Evolutionary conservation across 129 eudicot species (phyloP).

Genomic region (Flaveria trinervia): DNA sequence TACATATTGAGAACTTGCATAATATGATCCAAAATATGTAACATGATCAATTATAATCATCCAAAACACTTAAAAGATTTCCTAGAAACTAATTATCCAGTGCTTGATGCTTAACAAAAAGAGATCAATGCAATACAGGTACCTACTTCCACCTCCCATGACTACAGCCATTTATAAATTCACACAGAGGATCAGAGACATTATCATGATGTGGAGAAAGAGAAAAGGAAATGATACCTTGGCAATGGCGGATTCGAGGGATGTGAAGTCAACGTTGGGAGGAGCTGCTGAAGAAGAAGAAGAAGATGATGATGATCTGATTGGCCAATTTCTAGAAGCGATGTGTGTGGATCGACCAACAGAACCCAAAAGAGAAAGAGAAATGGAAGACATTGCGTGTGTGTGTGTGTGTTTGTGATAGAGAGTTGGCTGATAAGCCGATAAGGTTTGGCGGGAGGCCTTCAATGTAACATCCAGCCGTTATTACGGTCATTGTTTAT

Average conservation of each 20-base stretch:
- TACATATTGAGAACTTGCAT: too few relatives aligned
- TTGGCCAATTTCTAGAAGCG: constrained; percentile 31
- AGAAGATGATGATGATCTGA: constrained; percentile 31
- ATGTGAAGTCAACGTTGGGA: constrained; percentile 54
- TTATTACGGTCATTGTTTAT: too few relatives aligned
- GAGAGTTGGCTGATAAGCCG: constrained; percentile 23
- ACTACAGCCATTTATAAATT: too few relatives aligned
- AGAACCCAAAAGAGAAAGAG: constrained; percentile 30
- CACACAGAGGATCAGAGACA: too few relatives aligned
- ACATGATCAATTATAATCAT: too few relatives aligned
- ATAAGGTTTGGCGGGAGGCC: constrained; percentile 54
- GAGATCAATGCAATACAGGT: background rate
- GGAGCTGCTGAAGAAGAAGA: constrained; percentile 49
- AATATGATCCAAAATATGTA: too few relatives aligned
- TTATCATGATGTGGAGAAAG: too few relatives aligned
- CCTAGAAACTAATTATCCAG: background rate
- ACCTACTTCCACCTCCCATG: background rate
- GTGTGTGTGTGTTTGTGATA: background rate
- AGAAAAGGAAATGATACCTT: constrained; percentile 33
- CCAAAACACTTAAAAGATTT: too few relatives aligned
- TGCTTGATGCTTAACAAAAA: background rate
- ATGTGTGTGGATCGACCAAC: constrained; percentile 28
- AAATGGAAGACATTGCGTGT: constrained; percentile 28
- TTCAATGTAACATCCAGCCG: constrained; percentile 1
- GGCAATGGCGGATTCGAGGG: constrained; percentile 71